Evolutionary conservation across 2,329 filamentous ascomycete species (phyloP).

Genomic region (Aspergillus sp.): DNA sequence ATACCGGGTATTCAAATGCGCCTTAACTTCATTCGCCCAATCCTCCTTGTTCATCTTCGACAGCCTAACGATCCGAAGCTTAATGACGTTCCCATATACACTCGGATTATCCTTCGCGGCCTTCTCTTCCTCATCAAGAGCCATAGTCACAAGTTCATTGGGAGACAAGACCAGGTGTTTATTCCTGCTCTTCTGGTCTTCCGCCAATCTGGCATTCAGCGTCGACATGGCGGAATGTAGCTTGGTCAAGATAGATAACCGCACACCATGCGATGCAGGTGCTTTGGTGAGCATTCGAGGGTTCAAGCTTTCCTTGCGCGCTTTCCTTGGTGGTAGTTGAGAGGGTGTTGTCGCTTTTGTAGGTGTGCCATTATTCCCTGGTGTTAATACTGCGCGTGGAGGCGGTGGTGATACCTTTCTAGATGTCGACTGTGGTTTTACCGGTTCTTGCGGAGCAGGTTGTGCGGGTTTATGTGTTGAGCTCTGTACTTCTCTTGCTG

Average conservation of each 20-base stretch:
- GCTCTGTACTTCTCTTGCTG: not conserved
- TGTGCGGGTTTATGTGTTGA: slow-evolving; percentile 8
- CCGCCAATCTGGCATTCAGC: slow-evolving; percentile 33
- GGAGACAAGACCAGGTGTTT: slow-evolving; percentile 32
- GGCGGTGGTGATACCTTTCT: slow-evolving; percentile 25
- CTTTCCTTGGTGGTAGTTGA: slow-evolving; percentile 21
- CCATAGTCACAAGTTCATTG: slow-evolving; percentile 41
- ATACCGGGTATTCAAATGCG: slow-evolving; percentile 33
- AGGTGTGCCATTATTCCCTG: slow-evolving; percentile 2
- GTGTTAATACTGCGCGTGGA: slow-evolving; percentile 6
- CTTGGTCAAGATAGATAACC: slow-evolving; percentile 38
- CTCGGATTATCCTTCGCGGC: slow-evolving; percentile 58
- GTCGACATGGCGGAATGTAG: slow-evolving; percentile 38
- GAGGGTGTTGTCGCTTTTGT: slow-evolving; percentile 2
- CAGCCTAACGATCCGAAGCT: slow-evolving; percentile 67
- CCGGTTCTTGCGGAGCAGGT: slow-evolving; percentile 7
- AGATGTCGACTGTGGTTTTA: slow-evolving; percentile 15
- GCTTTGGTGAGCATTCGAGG: slow-evolving; percentile 40
- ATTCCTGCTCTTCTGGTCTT: slow-evolving; percentile 25
- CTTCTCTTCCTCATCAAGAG: slow-evolving; percentile 64
- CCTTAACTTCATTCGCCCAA: slow-evolving; percentile 61
- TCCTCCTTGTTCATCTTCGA: slow-evolving; percentile 66
- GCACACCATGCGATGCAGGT: slow-evolving; percentile 36
- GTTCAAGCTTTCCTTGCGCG: slow-evolving; percentile 37
- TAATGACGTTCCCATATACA: slow-evolving; percentile 79